These are phyloP conservation scores for Nelumbo lutea DNA, from an alignment of 164 flowering plant species.

Conservation along the genomic window DNA sequence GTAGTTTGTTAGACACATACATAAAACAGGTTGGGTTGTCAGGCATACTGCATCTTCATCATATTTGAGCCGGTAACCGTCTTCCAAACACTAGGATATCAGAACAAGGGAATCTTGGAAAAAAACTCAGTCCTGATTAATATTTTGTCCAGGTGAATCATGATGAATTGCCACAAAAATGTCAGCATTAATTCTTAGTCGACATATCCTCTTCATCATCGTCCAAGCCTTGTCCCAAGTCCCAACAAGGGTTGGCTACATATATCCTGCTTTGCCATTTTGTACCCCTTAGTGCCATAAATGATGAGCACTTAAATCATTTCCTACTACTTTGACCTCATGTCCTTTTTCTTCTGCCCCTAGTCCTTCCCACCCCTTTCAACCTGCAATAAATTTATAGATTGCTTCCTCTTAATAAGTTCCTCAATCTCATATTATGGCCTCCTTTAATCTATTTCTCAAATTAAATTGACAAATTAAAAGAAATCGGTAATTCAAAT, in stretches of 20 bases:
- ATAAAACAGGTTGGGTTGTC: too few species aligned
- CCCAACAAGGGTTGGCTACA: too few species aligned
- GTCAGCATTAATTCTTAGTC: background rate
- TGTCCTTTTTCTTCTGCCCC: too few species aligned
- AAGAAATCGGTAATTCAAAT: too few species aligned
- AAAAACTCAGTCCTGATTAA: background rate
- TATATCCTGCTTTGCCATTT: background rate
- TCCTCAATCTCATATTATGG: background rate
- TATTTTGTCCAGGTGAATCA: background rate
- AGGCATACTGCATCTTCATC: too few species aligned
- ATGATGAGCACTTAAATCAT: too few species aligned
- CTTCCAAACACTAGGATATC: background rate
- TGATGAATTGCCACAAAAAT: background rate
- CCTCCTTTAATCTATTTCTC: background rate
- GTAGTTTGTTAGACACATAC: background rate
- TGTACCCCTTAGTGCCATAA: too few species aligned
- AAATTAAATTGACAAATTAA: too few species aligned
- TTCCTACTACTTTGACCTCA: too few species aligned
- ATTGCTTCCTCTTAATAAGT: background rate
- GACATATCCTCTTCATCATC: background rate
- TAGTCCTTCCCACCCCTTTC: background rate
- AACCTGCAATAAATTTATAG: background rate
- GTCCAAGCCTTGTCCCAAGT: background rate
- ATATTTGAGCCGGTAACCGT: too few species aligned
- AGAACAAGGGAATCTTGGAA: background rate